phyloP scores from a whole-genome alignment of 345 rosid species.

The Erysimum cheiranthoides region DNA sequence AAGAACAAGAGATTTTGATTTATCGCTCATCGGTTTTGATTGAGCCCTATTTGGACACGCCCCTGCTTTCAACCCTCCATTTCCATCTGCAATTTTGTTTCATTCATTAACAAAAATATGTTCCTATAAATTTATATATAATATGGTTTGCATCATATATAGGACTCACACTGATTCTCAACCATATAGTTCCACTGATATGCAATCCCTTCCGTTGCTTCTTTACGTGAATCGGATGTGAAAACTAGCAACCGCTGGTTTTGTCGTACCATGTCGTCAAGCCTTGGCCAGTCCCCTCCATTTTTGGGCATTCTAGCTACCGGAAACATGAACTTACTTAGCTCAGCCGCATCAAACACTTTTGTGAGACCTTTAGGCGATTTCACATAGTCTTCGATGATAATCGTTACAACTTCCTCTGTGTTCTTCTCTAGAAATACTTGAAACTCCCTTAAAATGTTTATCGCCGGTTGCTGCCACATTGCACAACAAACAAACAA shows the following conservation, averaged over 20 bases:
- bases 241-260: conserved; percentile 87
- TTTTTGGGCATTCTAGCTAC: conserved; percentile 78
- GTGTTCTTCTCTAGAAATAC: conserved; percentile 65
- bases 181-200: conserved; percentile 85
- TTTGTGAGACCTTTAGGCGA: conserved; percentile 73
- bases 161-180: conserved; percentile 87
- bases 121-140: background rate
- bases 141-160: background rate
- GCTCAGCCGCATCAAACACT: conserved; percentile 75
- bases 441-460: conserved; percentile 69
- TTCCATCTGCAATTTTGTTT: conserved; percentile 60
- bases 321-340: conserved; percentile 80
- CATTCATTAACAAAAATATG: background rate
- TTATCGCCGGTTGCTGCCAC: conserved; percentile 69
- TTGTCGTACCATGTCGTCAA: conserved; percentile 69
- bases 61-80: conserved; percentile 75
- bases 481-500: conserved; percentile 3
- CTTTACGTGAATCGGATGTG: conserved; percentile 75
- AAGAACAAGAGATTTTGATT: conserved; percentile 67
- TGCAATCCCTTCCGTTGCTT: conserved; percentile 88
- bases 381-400: conserved; percentile 88
- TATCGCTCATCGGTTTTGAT: conserved; percentile 62
- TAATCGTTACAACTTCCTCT: conserved; percentile 76
- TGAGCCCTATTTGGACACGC: conserved; percentile 73
- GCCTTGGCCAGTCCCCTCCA: conserved; percentile 86